A percentile compares a stretch with the other conserved stretches of the same genome.
Conservation (phyloP, 2,329 filamentous ascomycete species). For the Meredithiella fracta region DNA sequence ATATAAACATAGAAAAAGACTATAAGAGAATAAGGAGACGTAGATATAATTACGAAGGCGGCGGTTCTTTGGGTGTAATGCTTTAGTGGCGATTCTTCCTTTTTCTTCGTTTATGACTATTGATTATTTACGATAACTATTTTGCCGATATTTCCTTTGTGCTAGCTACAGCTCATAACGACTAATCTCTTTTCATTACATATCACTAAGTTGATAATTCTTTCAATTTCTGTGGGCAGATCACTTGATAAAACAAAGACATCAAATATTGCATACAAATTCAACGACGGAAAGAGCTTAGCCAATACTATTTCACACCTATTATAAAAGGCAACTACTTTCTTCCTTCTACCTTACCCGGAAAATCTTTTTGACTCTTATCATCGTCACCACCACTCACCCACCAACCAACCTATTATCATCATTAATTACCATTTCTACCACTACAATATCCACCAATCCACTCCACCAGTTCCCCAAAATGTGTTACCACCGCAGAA, state of each 20-base stretch:
- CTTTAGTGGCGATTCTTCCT: neutral
- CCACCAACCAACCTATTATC: neutral
- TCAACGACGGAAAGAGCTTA: neutral
- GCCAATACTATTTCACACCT: no score
- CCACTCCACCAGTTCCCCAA: neutral
- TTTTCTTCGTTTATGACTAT: neutral
- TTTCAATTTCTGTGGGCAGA: neutral
- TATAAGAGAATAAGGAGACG: neutral
- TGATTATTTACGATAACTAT: neutral
- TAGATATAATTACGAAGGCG: neutral
- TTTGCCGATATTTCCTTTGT: no score
- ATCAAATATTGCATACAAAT: neutral
- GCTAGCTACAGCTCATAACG: no score
- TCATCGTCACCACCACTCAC: no score
- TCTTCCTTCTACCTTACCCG: no score
- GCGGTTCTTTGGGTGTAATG: neutral
- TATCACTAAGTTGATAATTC: neutral
- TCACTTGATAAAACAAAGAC: neutral
- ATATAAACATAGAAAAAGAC: neutral
- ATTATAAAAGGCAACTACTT: no score
- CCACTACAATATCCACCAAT: neutral
- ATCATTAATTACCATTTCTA: neutral
- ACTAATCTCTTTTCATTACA: neutral
- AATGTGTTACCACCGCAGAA: constrained; percentile 17
- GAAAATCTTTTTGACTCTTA: no score